phyloP scores from a whole-genome alignment of 1,284 basidiomycete genomes.

The Cerioporus squamosus region DNA sequence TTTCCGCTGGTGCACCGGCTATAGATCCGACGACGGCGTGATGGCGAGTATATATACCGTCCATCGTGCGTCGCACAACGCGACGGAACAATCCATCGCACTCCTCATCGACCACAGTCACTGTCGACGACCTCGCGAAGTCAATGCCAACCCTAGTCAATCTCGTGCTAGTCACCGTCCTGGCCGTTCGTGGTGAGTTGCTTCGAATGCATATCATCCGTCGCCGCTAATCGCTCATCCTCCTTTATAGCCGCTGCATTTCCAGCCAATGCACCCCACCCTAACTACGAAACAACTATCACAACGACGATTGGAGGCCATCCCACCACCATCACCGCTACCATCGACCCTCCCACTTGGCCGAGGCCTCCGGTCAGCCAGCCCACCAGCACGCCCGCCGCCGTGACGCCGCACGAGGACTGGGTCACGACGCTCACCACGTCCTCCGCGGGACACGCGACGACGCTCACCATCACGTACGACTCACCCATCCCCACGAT shows the following conservation, averaged over 20 bases:
- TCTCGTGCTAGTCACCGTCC: too few species aligned
- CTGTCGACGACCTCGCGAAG: too few species aligned
- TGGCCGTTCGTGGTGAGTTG: too few species aligned
- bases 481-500: neutral
- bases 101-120: too few species aligned
- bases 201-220: too few species aligned
- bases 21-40: too few species aligned
- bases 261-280: neutral
- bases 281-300: neutral
- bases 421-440: neutral
- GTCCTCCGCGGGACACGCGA: neutral
- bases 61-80: too few species aligned
- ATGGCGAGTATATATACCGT: too few species aligned
- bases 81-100: too few species aligned
- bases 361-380: neutral
- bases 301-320: neutral
- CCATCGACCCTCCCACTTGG: neutral
- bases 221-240: neutral
- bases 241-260: neutral
- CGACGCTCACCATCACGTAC: neutral
- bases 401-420: neutral
- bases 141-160: too few species aligned
- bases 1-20: too few species aligned
- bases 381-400: neutral
- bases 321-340: neutral